Base-by-base conservation (phyloP, 768 basidiomycete genomes). In the Russula dissimulans region DNA sequence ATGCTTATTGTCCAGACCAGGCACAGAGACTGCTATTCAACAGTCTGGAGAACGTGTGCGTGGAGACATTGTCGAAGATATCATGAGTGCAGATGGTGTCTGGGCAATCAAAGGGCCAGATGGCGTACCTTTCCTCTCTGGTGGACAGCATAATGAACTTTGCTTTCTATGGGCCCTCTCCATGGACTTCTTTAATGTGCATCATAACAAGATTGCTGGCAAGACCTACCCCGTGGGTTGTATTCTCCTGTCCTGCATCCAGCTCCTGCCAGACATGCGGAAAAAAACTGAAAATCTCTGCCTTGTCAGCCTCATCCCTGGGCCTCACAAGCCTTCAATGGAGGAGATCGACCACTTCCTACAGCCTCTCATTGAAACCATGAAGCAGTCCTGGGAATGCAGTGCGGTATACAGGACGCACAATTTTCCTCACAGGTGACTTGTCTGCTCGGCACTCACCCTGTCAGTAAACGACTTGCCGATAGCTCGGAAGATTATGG, bases 251-350 rank as follows among this genome's bases (percentile, higher is more conserved):
- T 68, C 69, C 9, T 74, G 70, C 60, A 59, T 74, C 15, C 76
- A 77, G 54, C 66, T 77, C 0, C 75, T 74, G 0, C 67, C 67
- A 1, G 62, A 73, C 18, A 57, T 74, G 1, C 61, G 69, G 4
- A 75, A 76, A 52, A 70, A 71, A 8, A 66, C 65, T 0, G 69
- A 77, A 58, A 77, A 79, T 57, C 70, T 79, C 62, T 78, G 68
- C 60, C 68, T 78, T 0, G 74, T 71, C 4, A 73, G 71, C 1
- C 59, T 79, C 57, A 74, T 78, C 34, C 76, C 76, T 8, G 75
- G 77, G 1, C 78, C 77, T 0, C 60, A 67, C 2, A 70, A 74
- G 45, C 76, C 77, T 3, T 66, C 66, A 2, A 52, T 71, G 0
- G 44, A 69, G 0, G 61, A 71, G 38, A 63, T 77, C 8, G 77